Evolutionary conservation across 1,284 basidiomycete genomes (phyloP).

Genomic region (Marasmius oreades): DNA sequence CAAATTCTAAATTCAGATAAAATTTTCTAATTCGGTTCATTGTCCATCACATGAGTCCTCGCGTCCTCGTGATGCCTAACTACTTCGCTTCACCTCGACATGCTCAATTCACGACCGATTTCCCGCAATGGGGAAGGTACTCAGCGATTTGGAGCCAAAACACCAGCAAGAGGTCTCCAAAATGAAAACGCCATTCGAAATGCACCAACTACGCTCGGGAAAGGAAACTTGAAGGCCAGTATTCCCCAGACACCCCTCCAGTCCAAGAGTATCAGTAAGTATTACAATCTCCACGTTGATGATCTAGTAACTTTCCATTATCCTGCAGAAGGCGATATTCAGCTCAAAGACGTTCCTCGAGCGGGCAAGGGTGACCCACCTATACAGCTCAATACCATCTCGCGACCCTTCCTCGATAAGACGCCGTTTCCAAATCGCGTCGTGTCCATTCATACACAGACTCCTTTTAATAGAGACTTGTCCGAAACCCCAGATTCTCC

Average conservation of each 20-base stretch:
- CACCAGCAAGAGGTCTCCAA: slow-evolving; percentile 18
- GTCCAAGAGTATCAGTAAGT: slow-evolving; percentile 18
- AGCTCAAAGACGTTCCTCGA: too few species aligned
- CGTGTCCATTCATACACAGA: not conserved
- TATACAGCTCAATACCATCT: not conserved
- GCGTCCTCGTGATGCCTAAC: too few species aligned
- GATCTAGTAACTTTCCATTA: not conserved
- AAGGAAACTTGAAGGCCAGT: slow-evolving; percentile 10
- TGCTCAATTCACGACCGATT: slow-evolving; percentile 13
- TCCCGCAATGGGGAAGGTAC: slow-evolving; percentile 8
- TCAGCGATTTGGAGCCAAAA: slow-evolving; percentile 11
- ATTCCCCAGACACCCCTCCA: slow-evolving; percentile 31
- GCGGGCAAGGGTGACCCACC: not conserved
- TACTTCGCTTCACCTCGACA: too few species aligned
- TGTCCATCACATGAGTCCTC: too few species aligned
- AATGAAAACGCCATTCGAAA: slow-evolving; percentile 21
- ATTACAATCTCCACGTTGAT: not conserved
- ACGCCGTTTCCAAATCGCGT: slow-evolving; percentile 34
- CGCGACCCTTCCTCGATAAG: slow-evolving; percentile 52
- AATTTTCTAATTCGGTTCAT: too few species aligned
- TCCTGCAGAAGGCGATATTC: not conserved
- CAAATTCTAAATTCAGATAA: too few species aligned
- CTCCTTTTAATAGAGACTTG: slow-evolving; percentile 10
- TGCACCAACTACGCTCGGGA: slow-evolving; percentile 8
- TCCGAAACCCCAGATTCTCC: slow-evolving; percentile 33